Base-by-base conservation (phyloP, 257 asterid genomes). In the Petrea volubilis region DNA sequence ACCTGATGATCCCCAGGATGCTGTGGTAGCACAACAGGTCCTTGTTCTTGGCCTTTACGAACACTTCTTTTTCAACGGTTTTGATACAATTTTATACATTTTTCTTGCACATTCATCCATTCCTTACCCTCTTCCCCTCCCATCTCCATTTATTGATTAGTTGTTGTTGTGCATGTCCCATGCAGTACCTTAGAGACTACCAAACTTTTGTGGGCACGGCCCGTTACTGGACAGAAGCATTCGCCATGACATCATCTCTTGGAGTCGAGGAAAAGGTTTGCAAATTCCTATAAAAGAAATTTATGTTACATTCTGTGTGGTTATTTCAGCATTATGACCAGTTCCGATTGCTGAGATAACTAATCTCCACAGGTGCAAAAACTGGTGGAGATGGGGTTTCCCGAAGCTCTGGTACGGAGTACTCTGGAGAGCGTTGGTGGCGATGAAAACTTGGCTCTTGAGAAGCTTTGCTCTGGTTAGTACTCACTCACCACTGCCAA, bases 1-100 rank as follows among this genome's bases (percentile, higher is more conserved):
- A 76, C 99, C 99, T 2, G 97, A 83, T 68, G 99, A 94, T 78
- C 99, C 99, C 52, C 99, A 89, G 72, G 98, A 94, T 80, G 99
- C 98, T 44, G 98, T 94, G 33, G 98, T 94, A 33, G 97, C 99
- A 11, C 91, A 85, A 72, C 98, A 91, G 97, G 97, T 17, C 12
- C 38, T 23, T 49, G 36, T 13, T 29, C 28, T 47, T 41, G 43
- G 18, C 11, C 21, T 9, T 33, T 23, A 34, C 63, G 23, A 57
- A 62, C 21, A 7, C 52, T 20, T 43, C 17, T 10, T 6, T 20
- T 59, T 60, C 41, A 4, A 21, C 34, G 9, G 73, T 34, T 34
- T 56, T 58, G 28, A 40, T 24, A 3, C 71, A 3, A 14, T 56
- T 43, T 66, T 57, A 21, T 8, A 12, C 14, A 8, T 10, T 20